phyloP scores from a whole-genome alignment of 108 stramenopile species.

The Schizochytrium sp. region DNA sequence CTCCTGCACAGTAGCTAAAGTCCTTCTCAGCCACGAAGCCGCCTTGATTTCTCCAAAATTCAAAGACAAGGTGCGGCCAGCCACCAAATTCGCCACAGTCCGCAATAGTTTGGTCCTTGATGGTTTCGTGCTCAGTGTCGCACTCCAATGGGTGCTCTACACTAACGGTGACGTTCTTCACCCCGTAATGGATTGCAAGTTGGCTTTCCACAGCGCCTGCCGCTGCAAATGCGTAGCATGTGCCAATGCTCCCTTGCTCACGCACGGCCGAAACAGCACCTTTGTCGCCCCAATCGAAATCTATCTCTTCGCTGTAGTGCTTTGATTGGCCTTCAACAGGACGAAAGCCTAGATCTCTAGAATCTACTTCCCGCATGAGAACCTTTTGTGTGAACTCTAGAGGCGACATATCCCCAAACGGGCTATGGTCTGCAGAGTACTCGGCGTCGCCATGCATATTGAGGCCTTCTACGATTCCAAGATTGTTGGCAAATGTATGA shows the following conservation, averaged over 20 bases:
- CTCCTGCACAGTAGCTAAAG: conserved; percentile 26
- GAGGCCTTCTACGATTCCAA: background rate
- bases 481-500: background rate
- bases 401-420: conserved; percentile 44
- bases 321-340: background rate
- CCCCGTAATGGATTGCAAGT: conserved; percentile 22
- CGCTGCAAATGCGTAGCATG: conserved; percentile 42
- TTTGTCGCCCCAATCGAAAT: background rate
- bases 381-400: conserved; percentile 16
- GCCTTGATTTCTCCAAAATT: conserved; percentile 34
- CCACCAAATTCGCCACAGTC: conserved; percentile 46
- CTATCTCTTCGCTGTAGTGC: background rate
- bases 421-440: conserved; percentile 42
- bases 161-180: background rate
- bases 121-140: background rate
- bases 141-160: conserved; percentile 29
- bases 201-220: conserved; percentile 35
- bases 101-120: background rate
- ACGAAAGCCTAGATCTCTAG: background rate
- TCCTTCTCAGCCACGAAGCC: conserved; percentile 16
- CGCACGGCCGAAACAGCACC: conserved; percentile 18
- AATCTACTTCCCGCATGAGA: conserved; percentile 1
- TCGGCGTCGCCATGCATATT: background rate
- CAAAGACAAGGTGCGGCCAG: conserved; percentile 53
- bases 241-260: conserved; percentile 14